Evolutionary conservation across 805 yeast genomes (phyloP).

Genomic region (Lipomyces spencermartinsiae): DNA sequence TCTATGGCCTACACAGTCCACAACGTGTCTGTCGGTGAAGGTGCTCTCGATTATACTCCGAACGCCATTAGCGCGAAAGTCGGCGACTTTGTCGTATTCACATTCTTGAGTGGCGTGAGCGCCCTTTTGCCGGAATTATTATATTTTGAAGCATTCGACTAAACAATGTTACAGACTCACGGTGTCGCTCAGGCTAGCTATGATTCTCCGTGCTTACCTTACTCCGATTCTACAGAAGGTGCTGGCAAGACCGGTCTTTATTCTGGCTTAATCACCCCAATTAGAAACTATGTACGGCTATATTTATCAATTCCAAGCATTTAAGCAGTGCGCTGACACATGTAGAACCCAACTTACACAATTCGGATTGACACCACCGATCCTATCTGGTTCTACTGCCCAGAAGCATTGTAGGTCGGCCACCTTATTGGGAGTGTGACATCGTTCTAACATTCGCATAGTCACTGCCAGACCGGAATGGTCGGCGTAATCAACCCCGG

Average conservation of each 20-base stretch:
- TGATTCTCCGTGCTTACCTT: slow-evolving; percentile 37
- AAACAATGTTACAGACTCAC: slow-evolving; percentile 29
- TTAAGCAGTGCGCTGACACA: background rate
- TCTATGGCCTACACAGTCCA: slow-evolving; percentile 24
- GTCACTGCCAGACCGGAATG: slow-evolving; percentile 41
- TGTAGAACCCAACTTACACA: slow-evolving; percentile 29
- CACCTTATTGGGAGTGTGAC: background rate
- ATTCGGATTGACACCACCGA: slow-evolving; percentile 34
- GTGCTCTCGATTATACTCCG: slow-evolving; percentile 32
- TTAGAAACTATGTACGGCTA: background rate
- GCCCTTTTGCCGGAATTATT: too few relatives aligned
- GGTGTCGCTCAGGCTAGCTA: slow-evolving; percentile 39
- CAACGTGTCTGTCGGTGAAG: slow-evolving; percentile 28
- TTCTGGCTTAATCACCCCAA: slow-evolving; percentile 37
- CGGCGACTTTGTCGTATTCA: slow-evolving; percentile 39
- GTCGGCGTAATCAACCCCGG: slow-evolving; percentile 41
- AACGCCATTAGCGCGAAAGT: slow-evolving; percentile 35
- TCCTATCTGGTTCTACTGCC: slow-evolving; percentile 42
- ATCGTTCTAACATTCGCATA: slow-evolving; percentile 7
- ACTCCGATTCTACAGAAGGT: slow-evolving; percentile 7
- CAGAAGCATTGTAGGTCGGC: slow-evolving; percentile 34
- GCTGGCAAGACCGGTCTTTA: slow-evolving; percentile 30
- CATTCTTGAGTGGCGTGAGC: slow-evolving; percentile 21
- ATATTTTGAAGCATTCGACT: too few relatives aligned
- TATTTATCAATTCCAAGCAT: background rate